Evolutionary conservation across 2,329 filamentous ascomycete species (phyloP).

Genomic region (Diplodia sapinea): DNA sequence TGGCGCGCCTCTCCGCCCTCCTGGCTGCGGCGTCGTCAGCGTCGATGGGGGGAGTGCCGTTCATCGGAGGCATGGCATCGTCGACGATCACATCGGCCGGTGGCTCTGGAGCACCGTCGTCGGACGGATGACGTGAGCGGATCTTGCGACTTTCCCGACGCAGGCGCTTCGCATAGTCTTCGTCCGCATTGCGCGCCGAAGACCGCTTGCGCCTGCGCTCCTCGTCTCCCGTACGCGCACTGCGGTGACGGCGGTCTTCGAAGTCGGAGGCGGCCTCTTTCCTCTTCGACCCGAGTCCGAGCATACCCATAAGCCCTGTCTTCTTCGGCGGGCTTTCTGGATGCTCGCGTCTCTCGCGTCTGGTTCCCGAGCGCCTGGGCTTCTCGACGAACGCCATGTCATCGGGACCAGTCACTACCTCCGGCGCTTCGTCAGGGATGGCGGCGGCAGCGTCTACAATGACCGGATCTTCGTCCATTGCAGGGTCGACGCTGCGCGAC

Average conservation of each 20-base stretch:
- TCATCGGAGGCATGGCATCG: slow-evolving; percentile 5
- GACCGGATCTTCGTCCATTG: slow-evolving; percentile 50
- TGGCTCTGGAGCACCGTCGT: neutral
- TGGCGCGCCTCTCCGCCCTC: slow-evolving; percentile 44
- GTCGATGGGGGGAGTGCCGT: neutral
- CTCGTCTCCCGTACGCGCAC: slow-evolving; percentile 46
- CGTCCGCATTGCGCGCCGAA: slow-evolving; percentile 42
- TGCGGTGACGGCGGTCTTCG: slow-evolving; percentile 43
- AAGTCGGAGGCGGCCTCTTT: slow-evolving; percentile 38
- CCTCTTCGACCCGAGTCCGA: slow-evolving; percentile 49
- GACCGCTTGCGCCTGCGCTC: slow-evolving; percentile 47
- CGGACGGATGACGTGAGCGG: slow-evolving; percentile 7
- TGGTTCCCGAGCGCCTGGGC: slow-evolving; percentile 49
- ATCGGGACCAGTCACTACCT: slow-evolving; percentile 54
- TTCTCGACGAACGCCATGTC: slow-evolving; percentile 60
- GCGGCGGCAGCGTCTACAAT: slow-evolving; percentile 47
- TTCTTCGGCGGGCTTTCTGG: slow-evolving; percentile 62
- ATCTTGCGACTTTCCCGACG: slow-evolving; percentile 27
- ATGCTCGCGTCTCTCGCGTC: slow-evolving; percentile 65
- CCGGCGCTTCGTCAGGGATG: slow-evolving; percentile 48
- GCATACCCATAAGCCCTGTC: slow-evolving; percentile 62
- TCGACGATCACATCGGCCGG: neutral
- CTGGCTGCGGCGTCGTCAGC: slow-evolving; percentile 34
- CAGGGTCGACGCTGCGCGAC: slow-evolving; percentile 29
- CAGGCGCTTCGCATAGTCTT: slow-evolving; percentile 37